Percentiles rank a stretch among this genome's conserved stretches.
Evolutionary conservation across 1,284 basidiomycete genomes (phyloP).

Genomic region (Caloboletus firmus): DNA sequence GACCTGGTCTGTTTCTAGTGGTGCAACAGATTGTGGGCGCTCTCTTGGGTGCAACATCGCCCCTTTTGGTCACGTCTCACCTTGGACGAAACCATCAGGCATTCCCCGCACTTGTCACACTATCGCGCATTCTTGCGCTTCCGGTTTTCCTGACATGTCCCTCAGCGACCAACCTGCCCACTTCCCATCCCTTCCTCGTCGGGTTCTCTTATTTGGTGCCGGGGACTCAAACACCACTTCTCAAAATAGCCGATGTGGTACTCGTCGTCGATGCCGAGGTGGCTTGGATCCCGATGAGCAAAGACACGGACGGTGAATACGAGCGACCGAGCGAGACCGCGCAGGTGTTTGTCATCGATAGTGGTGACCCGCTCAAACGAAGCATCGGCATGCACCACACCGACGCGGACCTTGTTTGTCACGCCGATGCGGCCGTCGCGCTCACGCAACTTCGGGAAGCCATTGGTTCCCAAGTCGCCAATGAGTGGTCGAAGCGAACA

Average conservation of each 20-base stretch:
- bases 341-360: constrained; percentile 59
- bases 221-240: constrained; percentile 44
- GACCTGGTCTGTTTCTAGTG: constrained; percentile 31
- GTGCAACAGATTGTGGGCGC: constrained; percentile 47
- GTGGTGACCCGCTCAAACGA: constrained; percentile 59
- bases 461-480: constrained; percentile 21
- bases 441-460: constrained; percentile 49
- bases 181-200: constrained; percentile 54
- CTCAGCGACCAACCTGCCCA: constrained; percentile 53
- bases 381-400: constrained; percentile 55
- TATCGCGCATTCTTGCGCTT: constrained; percentile 54
- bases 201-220: constrained; percentile 49
- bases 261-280: constrained; percentile 64
- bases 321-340: constrained; percentile 43
- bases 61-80: constrained; percentile 65
- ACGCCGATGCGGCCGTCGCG: constrained; percentile 54
- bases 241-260: constrained; percentile 59
- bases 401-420: constrained; percentile 56
- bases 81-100: constrained; percentile 57
- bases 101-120: constrained; percentile 45
- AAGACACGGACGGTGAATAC: constrained; percentile 33
- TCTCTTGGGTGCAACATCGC: constrained; percentile 50
- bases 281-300: constrained; percentile 61
- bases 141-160: constrained; percentile 57
- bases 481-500: constrained; percentile 1